These are phyloP conservation scores for Candida maris DNA, from an alignment of 805 yeast species.

Conservation along the genomic window DNA sequence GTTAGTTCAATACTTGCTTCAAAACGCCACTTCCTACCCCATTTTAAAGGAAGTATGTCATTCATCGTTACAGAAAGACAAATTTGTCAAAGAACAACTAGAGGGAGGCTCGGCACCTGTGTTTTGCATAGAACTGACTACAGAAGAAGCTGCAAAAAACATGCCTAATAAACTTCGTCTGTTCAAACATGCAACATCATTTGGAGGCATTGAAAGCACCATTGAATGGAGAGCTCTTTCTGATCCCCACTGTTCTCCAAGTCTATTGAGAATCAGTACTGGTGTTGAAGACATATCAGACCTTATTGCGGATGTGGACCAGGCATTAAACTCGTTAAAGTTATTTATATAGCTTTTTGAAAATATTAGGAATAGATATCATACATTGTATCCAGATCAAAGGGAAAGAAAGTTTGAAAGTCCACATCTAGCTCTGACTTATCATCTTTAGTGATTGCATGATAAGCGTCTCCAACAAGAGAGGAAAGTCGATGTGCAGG, in stretches of 20 bases:
- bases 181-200: constrained; percentile 85
- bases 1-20: constrained; percentile 54
- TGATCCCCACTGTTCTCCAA: constrained; percentile 52
- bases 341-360: neutral
- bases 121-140: constrained; percentile 55
- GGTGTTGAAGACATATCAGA: constrained; percentile 79
- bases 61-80: constrained; percentile 71
- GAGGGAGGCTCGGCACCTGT: constrained; percentile 66
- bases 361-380: constrained; percentile 1
- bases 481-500: constrained; percentile 3
- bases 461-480: constrained; percentile 1
- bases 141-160: constrained; percentile 50
- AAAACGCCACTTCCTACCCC: constrained; percentile 44
- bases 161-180: constrained; percentile 64
- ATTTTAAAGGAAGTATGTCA: constrained; percentile 54
- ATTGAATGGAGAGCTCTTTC: constrained; percentile 85
- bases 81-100: constrained; percentile 60
- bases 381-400: constrained; percentile 4
- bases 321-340: constrained; percentile 37
- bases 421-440: constrained; percentile 2
- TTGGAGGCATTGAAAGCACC: constrained; percentile 87
- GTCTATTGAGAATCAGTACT: constrained; percentile 65
- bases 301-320: constrained; percentile 61
- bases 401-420: constrained; percentile 2
- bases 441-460: neutral